These are phyloP conservation scores for Rehmannia glutinosa DNA, from an alignment of 257 asterid species.

Conservation along the genomic window DNA sequence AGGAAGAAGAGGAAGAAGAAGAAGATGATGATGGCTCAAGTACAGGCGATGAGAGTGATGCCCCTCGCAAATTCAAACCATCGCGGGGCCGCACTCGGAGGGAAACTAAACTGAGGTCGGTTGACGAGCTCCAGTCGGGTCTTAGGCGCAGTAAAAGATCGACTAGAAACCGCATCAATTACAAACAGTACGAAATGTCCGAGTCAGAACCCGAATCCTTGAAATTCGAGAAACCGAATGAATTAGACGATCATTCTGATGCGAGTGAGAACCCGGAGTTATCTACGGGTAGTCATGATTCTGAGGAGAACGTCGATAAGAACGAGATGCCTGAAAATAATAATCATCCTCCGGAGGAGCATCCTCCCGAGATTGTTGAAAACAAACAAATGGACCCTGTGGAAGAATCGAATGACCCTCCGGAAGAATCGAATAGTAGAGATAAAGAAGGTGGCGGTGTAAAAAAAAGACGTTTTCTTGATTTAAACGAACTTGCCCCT, in stretches of 20 bases:
- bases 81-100: conserved; percentile 64
- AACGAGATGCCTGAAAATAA: conserved; percentile 35
- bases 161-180: conserved; percentile 67
- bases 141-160: conserved; percentile 92
- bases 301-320: conserved; percentile 33
- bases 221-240: conserved; percentile 50
- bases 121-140: conserved; percentile 56
- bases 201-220: conserved; percentile 67
- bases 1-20: conserved; percentile 82
- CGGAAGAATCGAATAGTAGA: conserved; percentile 23
- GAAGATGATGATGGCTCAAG: conserved; percentile 59
- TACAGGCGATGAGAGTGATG: conserved; percentile 65
- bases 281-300: conserved; percentile 50
- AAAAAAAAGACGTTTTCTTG: conserved; percentile 67
- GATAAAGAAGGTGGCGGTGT: conserved; percentile 44
- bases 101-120: conserved; percentile 64
- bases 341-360: conserved; percentile 30
- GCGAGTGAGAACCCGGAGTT: conserved; percentile 48
- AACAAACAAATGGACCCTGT: neutral
- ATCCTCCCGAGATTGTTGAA: neutral
- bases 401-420: conserved; percentile 13
- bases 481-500: conserved; percentile 88
- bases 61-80: conserved; percentile 37
- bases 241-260: conserved; percentile 32
- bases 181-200: conserved; percentile 68